Base-by-base conservation (phyloP, 495 filamentous ascomycete genomes). In the Aspergillus egyptiacus region DNA sequence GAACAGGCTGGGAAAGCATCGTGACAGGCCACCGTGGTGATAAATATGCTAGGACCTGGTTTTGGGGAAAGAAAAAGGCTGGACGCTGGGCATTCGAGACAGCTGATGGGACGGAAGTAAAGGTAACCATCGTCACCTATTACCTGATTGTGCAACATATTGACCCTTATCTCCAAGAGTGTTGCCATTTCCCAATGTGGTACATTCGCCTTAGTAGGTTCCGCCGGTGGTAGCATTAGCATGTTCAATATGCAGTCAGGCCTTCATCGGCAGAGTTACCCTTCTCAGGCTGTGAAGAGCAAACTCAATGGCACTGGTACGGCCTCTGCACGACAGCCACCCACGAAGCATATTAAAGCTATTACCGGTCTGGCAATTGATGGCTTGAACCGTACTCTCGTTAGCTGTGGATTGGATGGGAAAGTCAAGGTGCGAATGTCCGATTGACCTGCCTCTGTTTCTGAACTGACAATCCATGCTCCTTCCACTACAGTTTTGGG, bases 181-280 rank as follows among this genome's bases (percentile, higher is more conserved):
- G 91, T 99, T 13, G 79, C 87, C 2, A 81, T 97, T 48, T 93
- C 87, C 27, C 78, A 85, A 8, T 97, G 93, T 66, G 94, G 93
- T 48, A 96, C 85, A 2, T 99, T 99, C 68, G 89, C 88, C 22
- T 65, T 97, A n/a, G 69, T 99, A 14, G 93, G 94, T 4, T 95
- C 89, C 13, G 79, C 77, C 22, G 81, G 77, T 20, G 93, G 93
- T 30, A 78, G 78, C 31, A 80, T 99, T 48, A 87, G 91, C 58
- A 87, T 95, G 82, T 97, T 85, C 75, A 99, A 99, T 64, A 73
- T 99, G 53, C 93, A 99, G 62, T 96, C 91, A 19, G 93, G 93
- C 31, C 67, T 81, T 10, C 86, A 91, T 61, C 81, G 91, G 35
- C 87, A 89, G 53, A 80, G 83, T 20, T 97, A 91, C 64, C 93